These are phyloP conservation scores for Penicillium macrosclerotiorum DNA, from an alignment of 495 filamentous ascomycete genomes.

Conservation along the genomic window DNA sequence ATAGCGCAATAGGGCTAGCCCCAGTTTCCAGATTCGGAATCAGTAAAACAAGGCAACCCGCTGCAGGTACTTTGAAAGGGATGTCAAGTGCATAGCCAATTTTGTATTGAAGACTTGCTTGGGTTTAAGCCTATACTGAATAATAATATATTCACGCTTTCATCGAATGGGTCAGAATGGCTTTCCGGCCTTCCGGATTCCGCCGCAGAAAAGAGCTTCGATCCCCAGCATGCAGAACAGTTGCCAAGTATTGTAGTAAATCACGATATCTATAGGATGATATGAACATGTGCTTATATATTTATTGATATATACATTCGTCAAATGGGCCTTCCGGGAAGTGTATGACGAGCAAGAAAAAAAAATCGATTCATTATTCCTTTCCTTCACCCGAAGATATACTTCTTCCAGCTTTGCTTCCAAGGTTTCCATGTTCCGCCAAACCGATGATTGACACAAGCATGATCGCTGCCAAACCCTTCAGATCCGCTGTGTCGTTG, in stretches of 20 bases:
- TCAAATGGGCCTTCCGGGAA: too few species aligned
- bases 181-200: too few species aligned
- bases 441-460: slow-evolving; percentile 45
- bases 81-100: neutral
- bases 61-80: neutral
- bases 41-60: neutral
- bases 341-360: neutral
- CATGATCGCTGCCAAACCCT: slow-evolving; percentile 26
- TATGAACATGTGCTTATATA: too few species aligned
- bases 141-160: too few species aligned
- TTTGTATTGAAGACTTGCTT: too few species aligned
- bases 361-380: neutral
- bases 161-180: too few species aligned
- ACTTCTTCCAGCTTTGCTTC: slow-evolving; percentile 40
- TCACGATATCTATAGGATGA: too few species aligned
- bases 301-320: too few species aligned
- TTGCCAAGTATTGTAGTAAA: too few species aligned
- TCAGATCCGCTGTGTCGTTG: slow-evolving; percentile 42
- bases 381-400: slow-evolving; percentile 23
- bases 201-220: too few species aligned
- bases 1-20: slow-evolving; percentile 24
- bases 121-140: too few species aligned
- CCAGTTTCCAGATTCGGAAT: slow-evolving; percentile 21
- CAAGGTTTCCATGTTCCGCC: slow-evolving; percentile 42
- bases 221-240: too few species aligned